Percentiles rank a stretch among this genome's conserved stretches.
Evolutionary conservation across 2,329 filamentous ascomycete species (phyloP).

Genomic region (Scedosporium dehoogii): DNA sequence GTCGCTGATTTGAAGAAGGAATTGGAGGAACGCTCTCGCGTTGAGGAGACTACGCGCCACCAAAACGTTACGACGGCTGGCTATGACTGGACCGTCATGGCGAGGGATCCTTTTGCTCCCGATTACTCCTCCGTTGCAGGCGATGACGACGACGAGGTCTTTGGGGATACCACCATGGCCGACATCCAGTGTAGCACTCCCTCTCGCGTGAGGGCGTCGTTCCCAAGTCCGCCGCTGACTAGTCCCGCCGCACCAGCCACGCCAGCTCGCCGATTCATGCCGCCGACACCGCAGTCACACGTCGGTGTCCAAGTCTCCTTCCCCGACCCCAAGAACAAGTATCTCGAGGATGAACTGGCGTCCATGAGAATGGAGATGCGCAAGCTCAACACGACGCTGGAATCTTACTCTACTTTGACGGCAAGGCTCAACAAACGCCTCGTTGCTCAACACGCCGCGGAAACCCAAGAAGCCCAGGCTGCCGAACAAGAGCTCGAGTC

Average conservation of each 20-base stretch:
- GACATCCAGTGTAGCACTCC: constrained; percentile 44
- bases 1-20: constrained; percentile 24
- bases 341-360: constrained; percentile 34
- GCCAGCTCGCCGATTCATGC: constrained; percentile 22
- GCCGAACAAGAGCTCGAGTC: constrained; percentile 24
- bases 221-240: constrained; percentile 46
- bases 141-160: constrained; percentile 29
- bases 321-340: constrained; percentile 30
- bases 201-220: constrained; percentile 31
- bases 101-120: constrained; percentile 33
- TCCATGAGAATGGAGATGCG: constrained; percentile 37
- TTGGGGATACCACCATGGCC: constrained; percentile 40
- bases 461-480: neutral
- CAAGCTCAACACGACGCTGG: constrained; percentile 36
- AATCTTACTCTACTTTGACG: constrained; percentile 34
- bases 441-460: constrained; percentile 9
- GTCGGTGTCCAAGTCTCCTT: constrained; percentile 30
- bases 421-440: constrained; percentile 26
- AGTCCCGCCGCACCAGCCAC: constrained; percentile 31
- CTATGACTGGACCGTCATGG: constrained; percentile 42
- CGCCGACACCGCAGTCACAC: constrained; percentile 19
- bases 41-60: constrained; percentile 11
- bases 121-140: constrained; percentile 21
- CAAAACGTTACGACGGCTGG: neutral
- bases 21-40: constrained; percentile 14